Evolutionary conservation across 352 stramenopile genomes (phyloP).

Genomic region (Phytophthora capsici): DNA sequence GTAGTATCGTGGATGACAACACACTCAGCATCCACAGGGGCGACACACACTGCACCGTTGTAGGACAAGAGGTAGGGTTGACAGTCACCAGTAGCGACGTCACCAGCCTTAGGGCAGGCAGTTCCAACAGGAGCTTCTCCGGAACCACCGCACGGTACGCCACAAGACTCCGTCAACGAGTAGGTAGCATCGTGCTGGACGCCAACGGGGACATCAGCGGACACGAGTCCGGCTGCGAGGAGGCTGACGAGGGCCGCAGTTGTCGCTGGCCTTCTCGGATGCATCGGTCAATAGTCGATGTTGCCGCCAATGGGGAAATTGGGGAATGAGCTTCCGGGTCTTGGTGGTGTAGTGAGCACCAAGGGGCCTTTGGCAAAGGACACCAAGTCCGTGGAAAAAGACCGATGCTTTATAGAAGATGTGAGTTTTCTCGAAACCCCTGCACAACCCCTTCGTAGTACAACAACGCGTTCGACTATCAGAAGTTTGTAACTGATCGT

Average conservation of each 20-base stretch:
- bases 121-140: constrained; percentile 11
- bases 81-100: constrained; percentile 29
- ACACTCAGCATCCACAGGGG: constrained; percentile 27
- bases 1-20: constrained; percentile 6
- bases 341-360: too few species aligned
- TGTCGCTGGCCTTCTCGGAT: constrained; percentile 10
- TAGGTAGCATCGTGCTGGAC: constrained; percentile 36
- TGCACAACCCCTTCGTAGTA: too few species aligned
- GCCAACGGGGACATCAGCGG: constrained; percentile 19
- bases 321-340: not conserved
- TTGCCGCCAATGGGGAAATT: constrained; percentile 18
- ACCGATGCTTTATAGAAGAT: constrained; percentile 1
- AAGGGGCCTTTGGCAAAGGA: too few species aligned
- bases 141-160: constrained; percentile 23
- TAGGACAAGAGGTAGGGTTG: constrained; percentile 24
- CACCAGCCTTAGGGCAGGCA: constrained; percentile 22
- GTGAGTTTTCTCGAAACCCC: too few species aligned
- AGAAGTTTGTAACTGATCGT: not conserved
- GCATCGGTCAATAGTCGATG: constrained; percentile 20
- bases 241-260: constrained; percentile 18
- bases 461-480: not conserved
- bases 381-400: too few species aligned
- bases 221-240: constrained; percentile 3
- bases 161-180: constrained; percentile 26
- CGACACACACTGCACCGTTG: constrained; percentile 32